Conservation (phyloP, 2,329 filamentous ascomycete species). For the Plenodomus lindquistii region DNA sequence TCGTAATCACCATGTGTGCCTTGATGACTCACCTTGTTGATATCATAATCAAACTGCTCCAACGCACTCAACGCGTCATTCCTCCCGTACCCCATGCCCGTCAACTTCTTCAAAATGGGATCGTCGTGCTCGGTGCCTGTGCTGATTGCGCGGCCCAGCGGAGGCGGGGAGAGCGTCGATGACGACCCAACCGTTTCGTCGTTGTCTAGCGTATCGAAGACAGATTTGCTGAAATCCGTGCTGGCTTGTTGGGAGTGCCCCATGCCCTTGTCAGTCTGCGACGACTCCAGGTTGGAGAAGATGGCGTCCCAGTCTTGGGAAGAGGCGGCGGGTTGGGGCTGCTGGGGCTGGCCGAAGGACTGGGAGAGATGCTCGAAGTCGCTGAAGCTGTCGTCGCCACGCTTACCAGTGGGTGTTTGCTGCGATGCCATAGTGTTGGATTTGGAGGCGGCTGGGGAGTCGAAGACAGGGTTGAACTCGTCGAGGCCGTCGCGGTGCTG, state of each 20-base stretch:
- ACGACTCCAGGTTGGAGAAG: constrained; percentile 76
- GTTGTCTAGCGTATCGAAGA: constrained; percentile 42
- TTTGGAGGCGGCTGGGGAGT: constrained; percentile 62
- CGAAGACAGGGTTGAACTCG: constrained; percentile 82
- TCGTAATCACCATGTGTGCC: no score
- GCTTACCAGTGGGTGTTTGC: constrained; percentile 47
- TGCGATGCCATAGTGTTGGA: constrained; percentile 52
- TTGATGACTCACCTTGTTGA: constrained; percentile 73
- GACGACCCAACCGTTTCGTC: constrained; percentile 37
- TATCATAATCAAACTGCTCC: constrained; percentile 94
- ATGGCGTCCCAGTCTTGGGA: constrained; percentile 92
- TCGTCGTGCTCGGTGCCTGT: constrained; percentile 83
- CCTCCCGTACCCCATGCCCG: constrained; percentile 83
- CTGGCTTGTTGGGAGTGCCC: constrained; percentile 34
- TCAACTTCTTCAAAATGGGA: constrained; percentile 85
- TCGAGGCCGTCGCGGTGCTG: constrained; percentile 66
- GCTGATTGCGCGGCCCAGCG: constrained; percentile 70
- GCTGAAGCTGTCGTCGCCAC: constrained; percentile 52
- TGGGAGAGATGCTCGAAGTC: constrained; percentile 52
- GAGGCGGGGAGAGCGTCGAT: constrained; percentile 36
- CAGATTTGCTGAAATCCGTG: constrained; percentile 43
- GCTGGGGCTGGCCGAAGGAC: constrained; percentile 46
- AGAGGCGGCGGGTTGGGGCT: constrained; percentile 46
- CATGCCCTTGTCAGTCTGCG: constrained; percentile 36
- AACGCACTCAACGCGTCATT: constrained; percentile 75